Evolutionary conservation across 139 green algal genomes (phyloP).

Genomic region (Trebouxia sp.): DNA sequence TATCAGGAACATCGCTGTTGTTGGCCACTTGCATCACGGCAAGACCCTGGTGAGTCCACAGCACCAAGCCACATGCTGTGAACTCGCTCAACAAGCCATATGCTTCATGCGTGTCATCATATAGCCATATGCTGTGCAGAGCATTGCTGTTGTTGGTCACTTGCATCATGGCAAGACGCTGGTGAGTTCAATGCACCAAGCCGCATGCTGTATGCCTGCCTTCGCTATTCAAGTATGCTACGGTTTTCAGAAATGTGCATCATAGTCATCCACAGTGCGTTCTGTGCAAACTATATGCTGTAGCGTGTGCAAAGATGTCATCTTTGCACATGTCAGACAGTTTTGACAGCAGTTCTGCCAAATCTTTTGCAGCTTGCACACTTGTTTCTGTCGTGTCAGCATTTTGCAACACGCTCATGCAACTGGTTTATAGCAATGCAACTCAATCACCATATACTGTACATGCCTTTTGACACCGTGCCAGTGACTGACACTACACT

Average conservation of each 20-base stretch:
- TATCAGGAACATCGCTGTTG: slow-evolving; percentile 86
- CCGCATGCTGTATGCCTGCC: neutral
- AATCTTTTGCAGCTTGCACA: neutral
- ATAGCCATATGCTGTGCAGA: slow-evolving; percentile 33
- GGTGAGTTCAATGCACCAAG: neutral
- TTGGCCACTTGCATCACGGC: slow-evolving; percentile 96
- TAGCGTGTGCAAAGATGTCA: neutral
- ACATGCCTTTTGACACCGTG: no score
- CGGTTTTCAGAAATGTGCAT: neutral
- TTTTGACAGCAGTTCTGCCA: no score
- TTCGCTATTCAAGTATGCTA: neutral
- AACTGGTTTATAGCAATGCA: no score
- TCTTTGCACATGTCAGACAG: neutral
- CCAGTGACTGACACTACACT: no score
- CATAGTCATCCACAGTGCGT: neutral
- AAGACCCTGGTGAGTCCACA: slow-evolving; percentile 74
- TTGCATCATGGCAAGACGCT: slow-evolving; percentile 97
- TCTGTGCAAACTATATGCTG: no score
- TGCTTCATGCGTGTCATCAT: no score
- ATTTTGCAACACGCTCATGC: no score
- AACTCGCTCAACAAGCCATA: neutral
- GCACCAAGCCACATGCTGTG: neutral
- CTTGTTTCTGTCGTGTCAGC: no score
- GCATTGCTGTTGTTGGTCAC: slow-evolving; percentile 90
- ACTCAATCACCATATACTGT: no score